Percentiles rank a stretch among this genome's conserved stretches.
These are phyloP conservation scores for Leccinum barrowsii DNA, from an alignment of 768 basidiomycete genomes.

Conservation along the genomic window DNA sequence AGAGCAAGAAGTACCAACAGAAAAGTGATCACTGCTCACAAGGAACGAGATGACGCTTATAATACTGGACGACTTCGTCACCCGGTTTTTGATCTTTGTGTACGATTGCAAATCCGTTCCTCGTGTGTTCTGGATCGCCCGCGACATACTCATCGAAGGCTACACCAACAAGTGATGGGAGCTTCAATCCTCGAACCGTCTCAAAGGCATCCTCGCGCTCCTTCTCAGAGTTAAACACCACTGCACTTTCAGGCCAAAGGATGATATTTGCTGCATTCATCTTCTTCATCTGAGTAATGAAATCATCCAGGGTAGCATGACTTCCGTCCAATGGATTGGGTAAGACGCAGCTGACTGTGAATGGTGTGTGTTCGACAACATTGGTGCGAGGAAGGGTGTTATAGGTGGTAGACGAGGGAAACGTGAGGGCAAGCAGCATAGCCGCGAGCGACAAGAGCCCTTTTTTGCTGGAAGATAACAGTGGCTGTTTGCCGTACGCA, in stretches of 20 bases:
- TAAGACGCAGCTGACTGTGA: constrained; percentile 66
- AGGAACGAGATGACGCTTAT: constrained; percentile 76
- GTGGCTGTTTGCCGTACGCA: not conserved
- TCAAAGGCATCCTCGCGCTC: constrained; percentile 51
- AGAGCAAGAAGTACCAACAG: not conserved
- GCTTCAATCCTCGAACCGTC: constrained; percentile 31
- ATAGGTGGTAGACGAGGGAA: constrained; percentile 53
- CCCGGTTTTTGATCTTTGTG: constrained; percentile 32
- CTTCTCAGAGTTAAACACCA: constrained; percentile 50
- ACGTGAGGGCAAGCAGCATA: constrained; percentile 42
- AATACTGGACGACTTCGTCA: constrained; percentile 51
- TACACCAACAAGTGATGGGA: constrained; percentile 54
- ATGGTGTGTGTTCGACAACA: constrained; percentile 43
- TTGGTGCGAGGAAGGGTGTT: constrained; percentile 37
- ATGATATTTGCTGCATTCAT: constrained; percentile 52
- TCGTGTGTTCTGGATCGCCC: constrained; percentile 39
- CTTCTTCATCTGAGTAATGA: constrained; percentile 52
- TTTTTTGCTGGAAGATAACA: constrained; percentile 22
- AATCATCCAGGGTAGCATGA: constrained; percentile 53
- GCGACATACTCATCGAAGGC: constrained; percentile 63
- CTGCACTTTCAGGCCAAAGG: constrained; percentile 81
- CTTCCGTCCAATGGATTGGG: constrained; percentile 46
- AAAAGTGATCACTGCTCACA: constrained; percentile 41
- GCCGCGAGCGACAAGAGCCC: constrained; percentile 36
- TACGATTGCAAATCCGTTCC: constrained; percentile 66